Evolutionary conservation across 805 yeast species (phyloP).

Genomic region (Torulaspora quercuum): DNA sequence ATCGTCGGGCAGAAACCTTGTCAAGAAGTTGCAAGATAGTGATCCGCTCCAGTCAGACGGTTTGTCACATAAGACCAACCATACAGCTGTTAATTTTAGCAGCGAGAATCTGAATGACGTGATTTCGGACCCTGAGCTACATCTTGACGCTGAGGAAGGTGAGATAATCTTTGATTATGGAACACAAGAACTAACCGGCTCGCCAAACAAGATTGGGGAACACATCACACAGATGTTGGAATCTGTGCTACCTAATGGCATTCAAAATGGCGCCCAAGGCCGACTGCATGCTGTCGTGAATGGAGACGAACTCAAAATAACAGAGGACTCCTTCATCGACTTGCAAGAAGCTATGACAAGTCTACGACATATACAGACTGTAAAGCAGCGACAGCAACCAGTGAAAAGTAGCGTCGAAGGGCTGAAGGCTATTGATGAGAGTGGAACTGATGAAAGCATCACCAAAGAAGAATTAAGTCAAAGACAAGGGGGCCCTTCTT

Average conservation of each 20-base stretch:
- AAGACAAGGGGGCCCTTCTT: too few relatives aligned
- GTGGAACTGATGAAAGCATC: slow-evolving; percentile 3
- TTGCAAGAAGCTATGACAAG: slow-evolving; percentile 16
- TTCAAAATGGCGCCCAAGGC: slow-evolving; percentile 27
- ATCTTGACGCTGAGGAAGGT: slow-evolving; percentile 29
- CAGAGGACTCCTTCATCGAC: slow-evolving; percentile 21
- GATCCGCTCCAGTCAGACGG: too few relatives aligned
- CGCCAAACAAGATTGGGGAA: slow-evolving; percentile 29
- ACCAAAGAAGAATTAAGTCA: slow-evolving; percentile 1
- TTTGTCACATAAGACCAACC: slow-evolving; percentile 1
- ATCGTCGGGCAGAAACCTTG: too few relatives aligned
- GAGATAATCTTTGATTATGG: slow-evolving; percentile 35
- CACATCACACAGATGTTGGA: slow-evolving; percentile 32
- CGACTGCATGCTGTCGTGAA: slow-evolving; percentile 29
- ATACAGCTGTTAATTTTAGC: too few relatives aligned
- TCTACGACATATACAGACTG: slow-evolving; percentile 13
- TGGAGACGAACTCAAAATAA: slow-evolving; percentile 25
- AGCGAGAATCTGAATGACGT: slow-evolving; percentile 14
- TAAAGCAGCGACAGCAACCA: slow-evolving; percentile 12
- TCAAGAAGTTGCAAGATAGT: too few relatives aligned
- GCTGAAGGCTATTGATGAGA: background rate
- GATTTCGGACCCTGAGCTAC: slow-evolving; percentile 27
- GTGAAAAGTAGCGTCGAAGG: slow-evolving; percentile 3
- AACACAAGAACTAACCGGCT: slow-evolving; percentile 25
- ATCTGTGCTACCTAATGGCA: slow-evolving; percentile 31